Evolutionary conservation across 139 green algal species (phyloP), one percentile per base, ranked within the genome.

Genomic region (Trebouxia sp.): DNA sequence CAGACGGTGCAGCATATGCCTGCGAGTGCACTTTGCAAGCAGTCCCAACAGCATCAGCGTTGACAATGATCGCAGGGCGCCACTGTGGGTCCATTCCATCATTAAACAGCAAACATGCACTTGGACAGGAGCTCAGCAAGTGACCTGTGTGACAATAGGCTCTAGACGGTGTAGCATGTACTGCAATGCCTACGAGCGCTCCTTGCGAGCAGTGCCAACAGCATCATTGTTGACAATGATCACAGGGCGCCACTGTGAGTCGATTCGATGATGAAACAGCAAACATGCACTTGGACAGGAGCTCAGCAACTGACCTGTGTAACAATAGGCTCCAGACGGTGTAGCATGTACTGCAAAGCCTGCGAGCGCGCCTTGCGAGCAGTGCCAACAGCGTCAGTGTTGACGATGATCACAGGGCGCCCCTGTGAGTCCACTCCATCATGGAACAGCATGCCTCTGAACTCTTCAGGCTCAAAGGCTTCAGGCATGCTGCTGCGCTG

Each of bases 331-430:
- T 89, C 79, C 72, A 96, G 85, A 48, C 76, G 48, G 11, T 83
- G 65, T 41, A 89, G 53, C 77, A 93, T 79, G 56, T 90, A 88
- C 17, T 82, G 53, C 48, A 91, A 69, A 15, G 88, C 88, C 11
- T 80, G 66, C 12, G 76, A 82, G 78, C 89, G 83, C 1, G 87
- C 78, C 15, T 83, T 47, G 28, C 76, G 28, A 56, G 75, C 76
- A 22, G 83, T 39, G 11, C 90, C 88, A 42, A 96, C 85, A 1
- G 87, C 89, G 37, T 90, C 84, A 35, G 91, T 88, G 75, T 96
- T 90, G 5, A 96, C 72, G 20, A 96, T 87, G 48, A 96, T 87
- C 78, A 96, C 92, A 12, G 92, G 90, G 20, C 91, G 88, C 8
- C 88, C 88, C 42, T 92, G 82, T 0, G 82, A 84, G 79, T 96